Evolutionary conservation across 2,329 filamentous ascomycete species (phyloP), one percentile per base, ranked within the genome.

Genomic region (Diaporthe sp.): DNA sequence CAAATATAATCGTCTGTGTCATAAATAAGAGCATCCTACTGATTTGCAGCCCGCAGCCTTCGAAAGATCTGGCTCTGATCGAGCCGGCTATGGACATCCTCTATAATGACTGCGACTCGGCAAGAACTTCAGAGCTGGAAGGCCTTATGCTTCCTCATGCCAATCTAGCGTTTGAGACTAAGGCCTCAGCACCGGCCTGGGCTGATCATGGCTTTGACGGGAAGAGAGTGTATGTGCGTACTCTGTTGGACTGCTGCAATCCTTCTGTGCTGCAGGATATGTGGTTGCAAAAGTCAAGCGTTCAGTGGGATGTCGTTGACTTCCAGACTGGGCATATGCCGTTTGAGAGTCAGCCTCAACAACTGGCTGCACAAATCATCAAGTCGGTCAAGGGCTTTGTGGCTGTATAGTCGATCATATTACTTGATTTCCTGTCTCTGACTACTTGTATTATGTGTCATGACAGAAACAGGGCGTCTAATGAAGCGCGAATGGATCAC

Each of bases 261-360:
- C 77, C 78, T 1, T 15, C 55, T 1, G 58, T 13, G 9, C 12
- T 79, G 2, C 78, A 80, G 59, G 75, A 80, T 47, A 25, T 47
- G 12, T 80, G 78, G 78, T 25, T 80, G 2, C 72, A 78, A 47
- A 80, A 78, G 63, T 75, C 77, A 9, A 69, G 70, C 3, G 79
- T 79, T 6, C 5, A 74, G 19, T 80, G 79, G 78, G 70, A 79
- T 10, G 75, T 80, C 6, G 53, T 78, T 12, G 73, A 80, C 58
- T 77, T 79, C 55, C 53, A 78, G 15, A 72, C 77, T 7, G 79
- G 79, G 1, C 79, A 80, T 27, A 79, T 80, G 76, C 79, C 78
- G 3, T 80, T 80, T 22, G 59, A 78, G 22, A 80, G 79, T 35
- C 72, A 76, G 25, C 79, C 79, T 56, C 2, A n/a, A n/a, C 1